Evolutionary conservation across 768 basidiomycete species (phyloP), one percentile per base, ranked within the genome.

Genomic region (Mycena leptocephala): DNA sequence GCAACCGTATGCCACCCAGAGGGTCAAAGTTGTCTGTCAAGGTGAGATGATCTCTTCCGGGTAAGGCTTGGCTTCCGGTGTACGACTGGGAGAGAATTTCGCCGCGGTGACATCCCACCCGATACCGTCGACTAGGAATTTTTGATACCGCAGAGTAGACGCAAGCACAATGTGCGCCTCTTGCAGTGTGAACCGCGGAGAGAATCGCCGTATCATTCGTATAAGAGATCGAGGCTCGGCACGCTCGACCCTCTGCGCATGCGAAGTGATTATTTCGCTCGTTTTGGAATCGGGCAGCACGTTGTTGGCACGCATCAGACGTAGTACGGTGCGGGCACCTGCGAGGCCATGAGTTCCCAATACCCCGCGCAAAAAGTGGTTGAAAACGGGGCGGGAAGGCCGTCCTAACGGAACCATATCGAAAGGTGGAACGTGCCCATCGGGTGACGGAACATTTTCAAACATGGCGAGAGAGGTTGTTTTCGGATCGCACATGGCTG

Each of bases 161-260:
- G 88, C 87, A 70, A 95, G 82, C 33, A 94, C 83, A 59, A 88
- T 82, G 69, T 94, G 90, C 58, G 95, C 81, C 76, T 94, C 92
- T 53, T 87, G 84, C 28, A 92, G 82, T n/a, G 91, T 92, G 20
- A 89, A 90, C 6, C 83, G 87, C n/a, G 88, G 86, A 41, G 87
- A 87, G 70, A 92, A 81, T 39, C 80, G 83, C 33, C 88, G 89
- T 33, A 94, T 83, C 48, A 91, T 74, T 22, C 87, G 87, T 43
- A 91, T 81, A 37, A 95, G 81, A 22, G 85, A 85, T 33, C 85
- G 80, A 28, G 93, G 90, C 63, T 85, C 83, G 30, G 88, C 83
- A 32, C 85, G 84, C 76, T 89, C 87, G 18, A 72, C 82, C 59
- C 85, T 86, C 67, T 87, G 85, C 30, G 95, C 83, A 82, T 92